Base-by-base conservation (phyloP, 192 early-diverging fungal species). In the Linderina pennispora region DNA sequence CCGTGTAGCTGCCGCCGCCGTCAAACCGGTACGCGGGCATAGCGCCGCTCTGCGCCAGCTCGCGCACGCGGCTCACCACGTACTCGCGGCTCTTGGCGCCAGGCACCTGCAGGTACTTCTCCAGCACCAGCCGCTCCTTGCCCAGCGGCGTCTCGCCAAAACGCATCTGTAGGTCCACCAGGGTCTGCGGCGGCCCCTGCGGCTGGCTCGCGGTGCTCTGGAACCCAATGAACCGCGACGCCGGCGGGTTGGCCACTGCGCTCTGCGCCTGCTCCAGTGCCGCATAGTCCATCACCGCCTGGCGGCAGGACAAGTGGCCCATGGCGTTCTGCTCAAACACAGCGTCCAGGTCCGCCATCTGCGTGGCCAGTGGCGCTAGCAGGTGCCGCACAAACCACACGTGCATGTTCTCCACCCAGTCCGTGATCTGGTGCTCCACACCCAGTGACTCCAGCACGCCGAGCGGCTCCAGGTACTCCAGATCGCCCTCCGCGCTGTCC, bases 81-180 rank as follows among this genome's bases (percentile, higher is more conserved):
- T 76, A 76, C 18, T 50, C 46, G 32, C 74, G 54, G 59, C 58
- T 51, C 3, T 23, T 40, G 41, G 43, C 50, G 11, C 62, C 63
- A 14, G 74, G 67, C 13, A 76, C 42, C 17, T 49, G 55, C 22
- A 76, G 51, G 23, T 76, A 76, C 47, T 56, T 60, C 38, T 76
- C 74, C 47, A 76, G 49, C 19, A 62, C 58, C 55, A 76, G 58
- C 25, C 74, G 74, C 52, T 65, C 62, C 52, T 70, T 65, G 18
- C 56, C 55, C 35, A 65, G 63, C 11, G 65, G 60, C 9, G 65
- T 32, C 7, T 53, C 53, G n/a, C 52, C 65, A 35, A 60, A 75
- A 4, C 34, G 50, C 36, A 45, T 19, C 19, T 53, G 36, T 35
- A 75, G 57, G n/a, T 75, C 72, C 3, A 35, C 59, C 32, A 75